Conservation (phyloP, 495 filamentous ascomycete species). For the Beverwykella pulmonaria region DNA sequence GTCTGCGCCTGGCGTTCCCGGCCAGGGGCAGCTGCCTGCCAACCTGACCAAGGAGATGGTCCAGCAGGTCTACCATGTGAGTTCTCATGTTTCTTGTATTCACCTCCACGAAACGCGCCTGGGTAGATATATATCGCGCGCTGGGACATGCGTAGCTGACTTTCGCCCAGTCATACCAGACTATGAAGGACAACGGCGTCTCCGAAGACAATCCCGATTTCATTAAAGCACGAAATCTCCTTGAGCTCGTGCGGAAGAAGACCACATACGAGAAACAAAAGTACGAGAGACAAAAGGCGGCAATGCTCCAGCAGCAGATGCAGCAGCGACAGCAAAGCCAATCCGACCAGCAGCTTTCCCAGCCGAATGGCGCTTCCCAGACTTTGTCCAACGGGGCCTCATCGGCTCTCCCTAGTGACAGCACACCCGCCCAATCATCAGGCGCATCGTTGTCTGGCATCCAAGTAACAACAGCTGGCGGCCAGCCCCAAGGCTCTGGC, state of each 20-base stretch:
- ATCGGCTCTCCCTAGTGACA: constrained; percentile 36
- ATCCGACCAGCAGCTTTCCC: constrained; percentile 50
- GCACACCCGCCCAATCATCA: constrained; percentile 10
- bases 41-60: constrained; percentile 39
- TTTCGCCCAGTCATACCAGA: constrained; percentile 69
- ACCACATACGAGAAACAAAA: constrained; percentile 55
- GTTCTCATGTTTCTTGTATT: not conserved
- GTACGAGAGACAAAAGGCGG: constrained; percentile 51
- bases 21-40: constrained; percentile 28
- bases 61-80: constrained; percentile 31
- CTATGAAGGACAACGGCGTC: constrained; percentile 77
- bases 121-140: not conserved
- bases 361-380: constrained; percentile 51
- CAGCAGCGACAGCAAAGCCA: constrained; percentile 54
- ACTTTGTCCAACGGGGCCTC: constrained; percentile 58
- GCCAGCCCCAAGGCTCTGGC: constrained; percentile 18
- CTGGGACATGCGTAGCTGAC: constrained; percentile 4
- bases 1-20: constrained; percentile 34
- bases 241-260: constrained; percentile 67
- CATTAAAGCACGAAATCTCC: constrained; percentile 68
- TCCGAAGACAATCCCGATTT: constrained; percentile 77
- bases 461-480: constrained; percentile 25
- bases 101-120: not conserved
- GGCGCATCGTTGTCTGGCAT: constrained; percentile 10
- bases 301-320: constrained; percentile 54